These are phyloP conservation scores for Tetrapisispora fleetii DNA, from an alignment of 805 yeast genomes.

Conservation along the genomic window DNA sequence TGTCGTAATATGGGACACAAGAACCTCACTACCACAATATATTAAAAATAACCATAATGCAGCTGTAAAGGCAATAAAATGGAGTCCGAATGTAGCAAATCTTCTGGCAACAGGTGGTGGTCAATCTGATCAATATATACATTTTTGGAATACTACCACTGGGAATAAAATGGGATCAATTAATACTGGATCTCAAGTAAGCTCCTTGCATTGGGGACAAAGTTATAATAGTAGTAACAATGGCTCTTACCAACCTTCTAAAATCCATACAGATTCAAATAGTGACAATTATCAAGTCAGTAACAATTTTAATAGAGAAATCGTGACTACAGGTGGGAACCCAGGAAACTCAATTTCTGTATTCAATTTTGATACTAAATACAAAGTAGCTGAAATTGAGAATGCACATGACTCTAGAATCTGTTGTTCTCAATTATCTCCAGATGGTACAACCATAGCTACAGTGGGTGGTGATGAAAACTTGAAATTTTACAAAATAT, in stretches of 20 bases:
- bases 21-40: conserved; percentile 59
- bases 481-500: conserved; percentile 86
- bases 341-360: conserved; percentile 78
- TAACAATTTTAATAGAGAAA: conserved; percentile 38
- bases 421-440: conserved; percentile 72
- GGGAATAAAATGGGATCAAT: conserved; percentile 81
- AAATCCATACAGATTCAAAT: conserved; percentile 17
- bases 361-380: conserved; percentile 77
- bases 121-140: conserved; percentile 75
- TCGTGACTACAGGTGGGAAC: conserved; percentile 88
- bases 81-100: conserved; percentile 84
- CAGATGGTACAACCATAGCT: conserved; percentile 83
- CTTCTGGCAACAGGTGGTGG: conserved; percentile 97
- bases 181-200: conserved; percentile 88
- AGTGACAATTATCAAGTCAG: conserved; percentile 1
- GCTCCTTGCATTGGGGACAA: conserved; percentile 88
- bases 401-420: conserved; percentile 89
- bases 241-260: not conserved
- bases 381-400: conserved; percentile 76
- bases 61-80: conserved; percentile 88
- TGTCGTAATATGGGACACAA: conserved; percentile 87
- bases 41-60: conserved; percentile 77
- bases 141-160: conserved; percentile 91
- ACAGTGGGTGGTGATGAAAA: conserved; percentile 96
- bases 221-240: conserved; percentile 15